Conservation (phyloP, 1,139 yeast species). For the Hanseniaspora uvarum region DNA sequence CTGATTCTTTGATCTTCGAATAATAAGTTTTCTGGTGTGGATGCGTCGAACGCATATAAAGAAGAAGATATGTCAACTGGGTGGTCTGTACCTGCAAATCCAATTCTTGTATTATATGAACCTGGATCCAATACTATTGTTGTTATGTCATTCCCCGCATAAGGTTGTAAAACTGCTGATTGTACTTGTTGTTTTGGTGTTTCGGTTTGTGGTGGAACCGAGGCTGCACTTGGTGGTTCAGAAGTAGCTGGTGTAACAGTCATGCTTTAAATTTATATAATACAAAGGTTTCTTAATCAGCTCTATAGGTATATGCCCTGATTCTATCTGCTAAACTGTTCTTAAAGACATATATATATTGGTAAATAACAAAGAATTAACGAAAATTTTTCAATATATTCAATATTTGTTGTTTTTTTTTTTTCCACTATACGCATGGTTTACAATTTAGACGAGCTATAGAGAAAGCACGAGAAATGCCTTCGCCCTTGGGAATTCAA, state of each 20-base stretch:
- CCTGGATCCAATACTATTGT: conserved; percentile 92
- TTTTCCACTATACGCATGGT: background rate
- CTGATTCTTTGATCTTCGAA: conserved; percentile 49
- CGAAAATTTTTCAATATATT: background rate
- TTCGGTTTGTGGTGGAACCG: background rate
- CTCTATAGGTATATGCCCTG: no score
- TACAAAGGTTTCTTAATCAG: background rate
- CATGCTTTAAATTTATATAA: no score
- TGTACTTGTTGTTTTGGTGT: conserved; percentile 27
- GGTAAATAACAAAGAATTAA: no score
- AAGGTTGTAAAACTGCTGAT: conserved; percentile 34
- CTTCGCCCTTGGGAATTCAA: no score
- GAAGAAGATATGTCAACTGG: conserved; percentile 75
- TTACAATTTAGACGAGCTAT: background rate
- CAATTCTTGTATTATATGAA: conserved; percentile 68
- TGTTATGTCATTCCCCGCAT: conserved; percentile 72
- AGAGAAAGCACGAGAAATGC: no score
- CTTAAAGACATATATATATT: no score
- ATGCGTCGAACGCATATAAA: conserved; percentile 34
- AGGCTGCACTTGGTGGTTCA: background rate
- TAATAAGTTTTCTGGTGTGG: conserved; percentile 26
- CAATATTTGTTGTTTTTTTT: background rate
- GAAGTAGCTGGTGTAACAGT: background rate
- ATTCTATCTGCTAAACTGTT: no score
- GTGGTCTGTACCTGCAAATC: conserved; percentile 89